Evolutionary conservation across 192 early-diverging fungal genomes (phyloP), one percentile per base, ranked within the genome.

Genomic region (Umbelopsis vinacea): DNA sequence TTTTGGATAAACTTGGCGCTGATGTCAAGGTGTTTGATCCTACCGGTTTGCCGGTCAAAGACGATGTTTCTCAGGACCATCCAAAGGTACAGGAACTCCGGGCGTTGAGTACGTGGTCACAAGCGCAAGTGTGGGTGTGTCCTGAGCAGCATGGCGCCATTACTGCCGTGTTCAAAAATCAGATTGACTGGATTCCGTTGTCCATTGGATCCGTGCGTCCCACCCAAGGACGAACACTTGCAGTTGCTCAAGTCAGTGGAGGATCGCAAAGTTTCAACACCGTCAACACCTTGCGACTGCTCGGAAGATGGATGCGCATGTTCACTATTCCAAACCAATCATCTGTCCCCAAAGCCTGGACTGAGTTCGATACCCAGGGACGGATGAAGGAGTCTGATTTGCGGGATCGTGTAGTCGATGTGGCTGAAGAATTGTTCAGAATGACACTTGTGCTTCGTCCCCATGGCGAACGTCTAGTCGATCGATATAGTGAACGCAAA

Each of bases 301-400:
- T 86, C 26, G 85, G 85, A 9, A 55, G 82, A 37, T 86, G 84
- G 85, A 86, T 86, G 85, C 81, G 85, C 8, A 86, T 86, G 84
- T 78, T 86, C 26, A 82, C 80, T 6, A 86, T 86, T 66, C 84
- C 76, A 24, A 86, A 86, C 40, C 84, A 86, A 70, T 78, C 75
- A 14, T 86, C 84, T 0, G 81, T 86, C n/a, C 81, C 84, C 47
- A 86, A 86, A 46, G 84, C 84, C 8, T 86, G 83, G 84, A 86
- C 82, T 1, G 85, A 86, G 48, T 86, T 86, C 48, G 84, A 86
- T 54, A 35, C 17, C 1, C 54, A 85, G 26, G 85, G 80, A 21
- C 48, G 84, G 0, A 75, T 86, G 71, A 86, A 81, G 48, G 60
- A 73, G 10, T 82, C 80, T 53, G 70, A 74, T 52, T 73, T 72